A percentile compares a stretch with the other conserved stretches of the same genome.
Evolutionary conservation across 2,329 filamentous ascomycete genomes (phyloP).

Genomic region (Metarhizium brunneum): DNA sequence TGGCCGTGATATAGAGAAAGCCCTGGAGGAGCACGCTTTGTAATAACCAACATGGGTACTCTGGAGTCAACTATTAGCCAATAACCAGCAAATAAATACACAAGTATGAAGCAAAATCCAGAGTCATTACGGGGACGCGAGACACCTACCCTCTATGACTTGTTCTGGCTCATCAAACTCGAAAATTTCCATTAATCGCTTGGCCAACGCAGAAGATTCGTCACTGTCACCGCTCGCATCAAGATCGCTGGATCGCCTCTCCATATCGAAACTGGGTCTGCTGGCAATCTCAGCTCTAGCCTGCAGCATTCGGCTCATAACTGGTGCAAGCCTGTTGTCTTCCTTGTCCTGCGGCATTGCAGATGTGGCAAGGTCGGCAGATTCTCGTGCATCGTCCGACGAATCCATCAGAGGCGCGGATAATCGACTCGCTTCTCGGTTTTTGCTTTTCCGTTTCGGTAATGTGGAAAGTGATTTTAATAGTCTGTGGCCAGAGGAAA

Average conservation of each 20-base stretch:
- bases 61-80: conserved; percentile 27
- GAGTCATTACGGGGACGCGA: background rate
- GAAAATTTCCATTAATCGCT: conserved; percentile 74
- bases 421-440: conserved; percentile 31
- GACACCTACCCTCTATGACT: conserved; percentile 64
- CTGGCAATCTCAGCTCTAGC: conserved; percentile 56
- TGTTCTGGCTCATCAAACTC: conserved; percentile 73
- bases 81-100: background rate
- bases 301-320: conserved; percentile 72
- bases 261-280: conserved; percentile 48
- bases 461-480: conserved; percentile 57
- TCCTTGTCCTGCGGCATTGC: conserved; percentile 13
- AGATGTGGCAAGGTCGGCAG: conserved; percentile 14
- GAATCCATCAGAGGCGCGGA: conserved; percentile 26
- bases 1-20: conserved; percentile 89
- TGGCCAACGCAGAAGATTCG: conserved; percentile 52
- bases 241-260: conserved; percentile 33
- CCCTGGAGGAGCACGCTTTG: conserved; percentile 89
- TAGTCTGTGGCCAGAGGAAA: conserved; percentile 54
- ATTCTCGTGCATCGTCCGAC: conserved; percentile 17
- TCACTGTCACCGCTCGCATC: conserved; percentile 22
- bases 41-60: conserved; percentile 89
- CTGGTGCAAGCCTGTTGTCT: conserved; percentile 49
- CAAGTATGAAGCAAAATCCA: background rate
- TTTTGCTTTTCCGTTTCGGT: conserved; percentile 33